Base-by-base conservation (phyloP, 495 filamentous ascomycete genomes). In the Aspergillus carlsbadensis region DNA sequence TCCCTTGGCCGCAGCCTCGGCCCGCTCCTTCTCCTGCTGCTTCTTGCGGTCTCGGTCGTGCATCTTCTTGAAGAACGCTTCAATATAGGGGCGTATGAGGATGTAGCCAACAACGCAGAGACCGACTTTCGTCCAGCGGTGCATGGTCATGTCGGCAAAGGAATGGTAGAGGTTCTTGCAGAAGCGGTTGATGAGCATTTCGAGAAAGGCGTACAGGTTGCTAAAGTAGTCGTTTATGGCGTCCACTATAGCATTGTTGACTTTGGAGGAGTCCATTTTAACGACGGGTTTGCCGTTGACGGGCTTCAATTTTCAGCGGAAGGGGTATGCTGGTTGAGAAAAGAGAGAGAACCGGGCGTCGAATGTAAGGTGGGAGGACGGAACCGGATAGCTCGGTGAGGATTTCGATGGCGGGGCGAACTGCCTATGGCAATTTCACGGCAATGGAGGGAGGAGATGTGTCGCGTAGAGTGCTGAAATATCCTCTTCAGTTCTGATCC, bases 41-140 rank as follows among this genome's bases (percentile, higher is more conserved):
- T 78, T 79, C 10, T 77, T 75, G 26, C 72, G 76, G 40, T 84
- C 81, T 36, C 78, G 80, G 31, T 86, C 84, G 10, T 82, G 76
- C 63, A 81, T 77, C 51, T 80, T 74, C 13, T 77, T 69, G 57
- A 79, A 79, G 45, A 70, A 78, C 58, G 61, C 75, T 66, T 65
- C 82, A 50, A 90, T 73, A 63, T 85, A 87, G 0, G 87, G 85
- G 4, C 87, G 80, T n/a, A 90, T 56, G 14, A 90, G 69, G 55
- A 83, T 39, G 71, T 90, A 90, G 63, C 72, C 75, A 44, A 85
- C 72, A 13, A 85, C 81, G 45, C 87, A 75, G 52, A 80, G 73
- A 54, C 86, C 68, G 22, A 89, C 67, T 29, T 84, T 83, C 46
- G 89, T 81, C 77, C 78, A 87, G 60, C 84, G 77, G 54, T 78